A percentile compares a stretch with the other conserved stretches of the same genome.
Evolutionary conservation across 2,329 filamentous ascomycete species (phyloP).

Genomic region (Pseudogymnoascus pannorum): DNA sequence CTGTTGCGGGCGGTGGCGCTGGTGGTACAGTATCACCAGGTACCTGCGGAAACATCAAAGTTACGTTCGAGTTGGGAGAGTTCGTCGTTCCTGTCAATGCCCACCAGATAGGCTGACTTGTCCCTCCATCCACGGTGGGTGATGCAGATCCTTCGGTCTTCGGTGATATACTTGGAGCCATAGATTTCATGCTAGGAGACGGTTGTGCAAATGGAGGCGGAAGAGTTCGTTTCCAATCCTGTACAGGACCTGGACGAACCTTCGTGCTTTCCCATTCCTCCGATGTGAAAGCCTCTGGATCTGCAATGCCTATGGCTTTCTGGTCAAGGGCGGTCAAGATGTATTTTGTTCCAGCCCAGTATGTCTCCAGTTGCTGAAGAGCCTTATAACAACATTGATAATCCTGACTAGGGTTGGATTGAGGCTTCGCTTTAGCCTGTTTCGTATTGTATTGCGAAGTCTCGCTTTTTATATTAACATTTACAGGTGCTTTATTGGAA

Average conservation of each 20-base stretch:
- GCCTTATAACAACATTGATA: constrained; percentile 84
- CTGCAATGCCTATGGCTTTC: constrained; percentile 75
- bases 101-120: constrained; percentile 64
- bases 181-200: constrained; percentile 22
- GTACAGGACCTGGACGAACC: constrained; percentile 37
- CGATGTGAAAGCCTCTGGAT: constrained; percentile 58
- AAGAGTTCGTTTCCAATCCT: constrained; percentile 24
- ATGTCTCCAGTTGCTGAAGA: constrained; percentile 69
- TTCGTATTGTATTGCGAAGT: constrained; percentile 22
- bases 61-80: constrained; percentile 75
- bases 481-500: constrained; percentile 13
- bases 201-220: constrained; percentile 18
- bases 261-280: constrained; percentile 75
- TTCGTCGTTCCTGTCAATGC: constrained; percentile 83
- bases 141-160: constrained; percentile 43
- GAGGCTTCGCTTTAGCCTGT: constrained; percentile 12
- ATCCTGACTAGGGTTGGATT: constrained; percentile 13
- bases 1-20: constrained; percentile 35
- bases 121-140: constrained; percentile 30
- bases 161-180: constrained; percentile 32
- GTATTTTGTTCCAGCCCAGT: constrained; percentile 83
- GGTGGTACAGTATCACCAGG: constrained; percentile 6
- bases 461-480: constrained; percentile 21
- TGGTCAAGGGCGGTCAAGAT: constrained; percentile 82
- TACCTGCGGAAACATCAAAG: constrained; percentile 55